Base-by-base conservation (phyloP, 208 protist genomes). In the Leptomonas seymouri region DNA sequence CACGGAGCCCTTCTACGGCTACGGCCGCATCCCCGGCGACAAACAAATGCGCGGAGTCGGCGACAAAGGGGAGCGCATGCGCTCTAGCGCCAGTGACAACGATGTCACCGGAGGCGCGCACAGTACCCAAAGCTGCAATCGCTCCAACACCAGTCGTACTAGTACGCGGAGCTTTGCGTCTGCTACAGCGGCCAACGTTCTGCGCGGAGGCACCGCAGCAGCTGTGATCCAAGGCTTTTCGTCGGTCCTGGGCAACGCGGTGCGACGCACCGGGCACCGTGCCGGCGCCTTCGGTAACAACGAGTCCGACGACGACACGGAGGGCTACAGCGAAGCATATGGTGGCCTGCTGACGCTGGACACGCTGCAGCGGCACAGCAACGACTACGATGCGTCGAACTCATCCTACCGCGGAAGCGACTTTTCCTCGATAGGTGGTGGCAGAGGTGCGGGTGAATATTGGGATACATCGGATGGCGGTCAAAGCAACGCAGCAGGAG, bases 311-410 rank as follows among this genome's bases (percentile, higher is more conserved):
- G 78, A 90, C 48, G 81, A 85, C 51, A 71, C 61, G 11, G 79
- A 72, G 44, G 81, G 79, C 63, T 81, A 82, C 58, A 73, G 49
- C 5, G 78, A 81, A 31, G 78, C 81, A 16, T 87, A 90, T 59
- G 81, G 81, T 20, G 84, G 80, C 4, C 46, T 85, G 45, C 70
- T 87, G 41, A 74, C 73, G 20, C 66, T 63, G n/a, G 61, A 67
- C 64, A 71, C 65, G 12, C 56, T 73, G 41, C 63, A 71, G 48
- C 74, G 46, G 41, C 54, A 72, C 61, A 31, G 53, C 41, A 53
- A 34, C n/a, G 16, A 51, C 25, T 67, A 71, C 65, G 28, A 50
- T 8, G 41, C 66, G 23, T 74, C 72, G 14, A 76, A 50, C 63
- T 71, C 66, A 12, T 68, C 68, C 5, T 56, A 71, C 58, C 36